phyloP scores from a whole-genome alignment of 2,329 filamentous ascomycete genomes.

The Plectosphaerella plurivora region DNA sequence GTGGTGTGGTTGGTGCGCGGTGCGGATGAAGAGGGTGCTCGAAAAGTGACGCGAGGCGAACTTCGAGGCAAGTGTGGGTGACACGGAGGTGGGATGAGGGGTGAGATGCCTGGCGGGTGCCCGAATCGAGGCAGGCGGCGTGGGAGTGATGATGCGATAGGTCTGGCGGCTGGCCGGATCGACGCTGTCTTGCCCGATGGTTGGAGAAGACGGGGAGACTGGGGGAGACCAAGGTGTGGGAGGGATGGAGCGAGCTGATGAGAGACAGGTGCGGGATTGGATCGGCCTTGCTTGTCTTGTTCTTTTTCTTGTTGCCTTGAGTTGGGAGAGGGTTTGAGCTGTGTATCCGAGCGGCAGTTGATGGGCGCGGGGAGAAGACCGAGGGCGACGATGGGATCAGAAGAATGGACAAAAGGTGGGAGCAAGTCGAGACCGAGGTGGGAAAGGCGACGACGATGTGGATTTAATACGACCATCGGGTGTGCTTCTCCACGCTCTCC shows the following conservation, averaged over 20 bases:
- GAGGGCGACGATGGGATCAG: background rate
- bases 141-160: conserved; percentile 13
- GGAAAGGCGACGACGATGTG: background rate
- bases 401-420: background rate
- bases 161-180: conserved; percentile 1
- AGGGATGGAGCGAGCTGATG: background rate
- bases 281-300: background rate
- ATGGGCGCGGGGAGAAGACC: background rate
- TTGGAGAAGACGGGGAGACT: background rate
- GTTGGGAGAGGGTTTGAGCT: too few species aligned
- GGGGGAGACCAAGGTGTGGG: background rate
- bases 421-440: background rate
- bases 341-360: too few species aligned
- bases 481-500: background rate
- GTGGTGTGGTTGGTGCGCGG: background rate
- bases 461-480: background rate
- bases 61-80: background rate
- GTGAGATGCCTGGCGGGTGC: conserved; percentile 2
- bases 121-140: conserved; percentile 1
- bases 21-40: conserved; percentile 8
- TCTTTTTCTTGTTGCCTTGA: background rate
- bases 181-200: background rate
- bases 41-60: background rate
- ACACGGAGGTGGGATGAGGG: background rate
- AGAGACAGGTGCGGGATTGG: background rate